Conservation (phyloP, 75 land plant genomes). For the Sequoiadendron giganteum region DNA sequence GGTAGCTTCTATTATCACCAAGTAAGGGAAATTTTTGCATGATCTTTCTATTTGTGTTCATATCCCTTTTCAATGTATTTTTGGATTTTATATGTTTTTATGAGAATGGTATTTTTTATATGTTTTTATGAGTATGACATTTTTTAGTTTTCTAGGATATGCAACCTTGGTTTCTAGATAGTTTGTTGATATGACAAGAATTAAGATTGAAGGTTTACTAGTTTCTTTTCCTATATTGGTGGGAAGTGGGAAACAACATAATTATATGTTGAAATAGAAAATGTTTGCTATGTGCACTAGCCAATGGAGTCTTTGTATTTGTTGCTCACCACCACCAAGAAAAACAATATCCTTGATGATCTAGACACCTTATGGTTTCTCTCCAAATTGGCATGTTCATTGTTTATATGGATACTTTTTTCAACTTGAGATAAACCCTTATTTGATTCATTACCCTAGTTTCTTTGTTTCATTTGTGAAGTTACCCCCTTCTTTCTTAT, state of each 20-base stretch:
- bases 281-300: slow-evolving; percentile 97
- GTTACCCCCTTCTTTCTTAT: background rate
- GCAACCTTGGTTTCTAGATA: slow-evolving; percentile 93
- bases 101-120: background rate
- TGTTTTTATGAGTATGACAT: too few relatives aligned
- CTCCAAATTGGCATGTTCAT: background rate
- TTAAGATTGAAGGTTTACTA: slow-evolving; percentile 90
- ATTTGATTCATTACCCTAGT: background rate
- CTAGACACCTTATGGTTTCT: too few relatives aligned
- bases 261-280: slow-evolving; percentile 95
- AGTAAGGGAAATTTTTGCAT: slow-evolving; percentile 57
- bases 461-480: background rate
- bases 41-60: background rate
- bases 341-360: too few relatives aligned
- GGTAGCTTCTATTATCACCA: slow-evolving; percentile 60
- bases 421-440: background rate
- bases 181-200: slow-evolving; percentile 90
- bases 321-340: slow-evolving; percentile 85
- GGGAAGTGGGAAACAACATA: slow-evolving; percentile 94
- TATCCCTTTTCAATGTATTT: background rate
- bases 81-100: background rate
- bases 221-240: slow-evolving; percentile 97
- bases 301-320: slow-evolving; percentile 82
- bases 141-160: slow-evolving; percentile 2
- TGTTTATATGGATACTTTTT: background rate